Percentiles rank a stretch among this genome's conserved stretches.
phyloP scores from a whole-genome alignment of 164 flowering plant species.

The Echeveria elegans region DNA sequence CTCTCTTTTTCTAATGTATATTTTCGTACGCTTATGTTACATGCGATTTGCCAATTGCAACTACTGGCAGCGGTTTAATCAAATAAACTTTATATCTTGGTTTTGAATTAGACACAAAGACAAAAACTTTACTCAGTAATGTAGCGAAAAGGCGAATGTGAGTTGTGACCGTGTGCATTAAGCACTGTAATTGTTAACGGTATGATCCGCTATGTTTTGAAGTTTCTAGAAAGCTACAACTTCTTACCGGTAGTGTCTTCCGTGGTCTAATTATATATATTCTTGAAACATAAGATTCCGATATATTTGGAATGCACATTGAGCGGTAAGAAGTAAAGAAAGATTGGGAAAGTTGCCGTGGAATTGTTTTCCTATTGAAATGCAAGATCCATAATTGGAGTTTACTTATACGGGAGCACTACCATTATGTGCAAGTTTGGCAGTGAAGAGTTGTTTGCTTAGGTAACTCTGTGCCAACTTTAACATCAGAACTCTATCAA shows the following conservation, averaged over 20 bases:
- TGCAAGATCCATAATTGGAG: neutral
- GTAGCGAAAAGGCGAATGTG: no score
- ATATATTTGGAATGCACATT: neutral
- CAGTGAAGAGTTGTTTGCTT: neutral
- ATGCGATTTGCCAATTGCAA: no score
- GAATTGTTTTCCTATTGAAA: neutral
- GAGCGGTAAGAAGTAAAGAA: neutral
- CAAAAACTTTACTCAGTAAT: no score
- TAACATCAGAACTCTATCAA: no score
- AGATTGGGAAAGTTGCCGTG: neutral
- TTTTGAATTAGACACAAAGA: no score
- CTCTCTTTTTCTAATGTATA: no score
- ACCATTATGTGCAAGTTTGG: neutral
- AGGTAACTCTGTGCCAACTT: conserved; percentile 1
- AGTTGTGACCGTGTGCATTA: no score
- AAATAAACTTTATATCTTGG: no score
- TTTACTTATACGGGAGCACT: neutral
- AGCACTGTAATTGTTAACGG: no score
- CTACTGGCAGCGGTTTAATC: no score
- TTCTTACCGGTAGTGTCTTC: neutral
- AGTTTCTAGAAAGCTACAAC: neutral
- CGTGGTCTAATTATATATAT: neutral
- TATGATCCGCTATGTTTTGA: no score
- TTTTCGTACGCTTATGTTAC: no score
- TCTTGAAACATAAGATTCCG: neutral